phyloP scores from a whole-genome alignment of 2,329 filamentous ascomycete species.

The Cordyceps javanica region DNA sequence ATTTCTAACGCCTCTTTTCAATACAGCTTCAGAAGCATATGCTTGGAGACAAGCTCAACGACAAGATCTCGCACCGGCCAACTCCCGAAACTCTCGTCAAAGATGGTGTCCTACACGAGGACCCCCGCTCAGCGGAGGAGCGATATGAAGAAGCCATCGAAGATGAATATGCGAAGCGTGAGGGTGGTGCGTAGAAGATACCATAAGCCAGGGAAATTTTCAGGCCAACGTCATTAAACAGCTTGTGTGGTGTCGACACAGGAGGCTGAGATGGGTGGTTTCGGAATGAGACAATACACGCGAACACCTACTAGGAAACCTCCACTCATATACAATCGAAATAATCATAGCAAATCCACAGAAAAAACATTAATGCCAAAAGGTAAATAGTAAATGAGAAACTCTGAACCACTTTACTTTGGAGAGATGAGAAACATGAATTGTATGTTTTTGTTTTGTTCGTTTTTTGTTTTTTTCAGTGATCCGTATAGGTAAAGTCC shows the following conservation, averaged over 20 bases:
- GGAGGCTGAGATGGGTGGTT: constrained; percentile 2
- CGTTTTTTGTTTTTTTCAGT: not conserved
- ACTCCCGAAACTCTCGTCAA: constrained; percentile 69
- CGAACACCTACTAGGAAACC: not conserved
- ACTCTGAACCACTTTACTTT: not conserved
- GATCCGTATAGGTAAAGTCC: not conserved
- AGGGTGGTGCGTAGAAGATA: constrained; percentile 49
- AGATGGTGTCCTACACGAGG: constrained; percentile 70
- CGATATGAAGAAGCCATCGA: constrained; percentile 57
- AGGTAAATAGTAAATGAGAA: not conserved
- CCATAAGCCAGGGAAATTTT: not conserved
- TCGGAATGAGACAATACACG: constrained; percentile 5
- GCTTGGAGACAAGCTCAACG: constrained; percentile 79
- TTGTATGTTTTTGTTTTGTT: too few species aligned
- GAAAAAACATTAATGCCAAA: not conserved
- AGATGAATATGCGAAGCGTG: constrained; percentile 58
- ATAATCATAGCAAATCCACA: not conserved
- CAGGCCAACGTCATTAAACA: not conserved
- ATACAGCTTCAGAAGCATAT: constrained; percentile 71
- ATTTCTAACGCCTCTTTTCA: not conserved
- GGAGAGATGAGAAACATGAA: not conserved
- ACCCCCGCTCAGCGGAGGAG: constrained; percentile 52
- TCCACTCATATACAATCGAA: not conserved
- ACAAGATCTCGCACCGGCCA: constrained; percentile 75
- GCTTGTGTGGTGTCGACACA: not conserved